Percentiles rank a stretch among this genome's conserved stretches.
These are phyloP conservation scores for Coelastrella sp. DNA, from an alignment of 139 green algal genomes.

Conservation along the genomic window DNA sequence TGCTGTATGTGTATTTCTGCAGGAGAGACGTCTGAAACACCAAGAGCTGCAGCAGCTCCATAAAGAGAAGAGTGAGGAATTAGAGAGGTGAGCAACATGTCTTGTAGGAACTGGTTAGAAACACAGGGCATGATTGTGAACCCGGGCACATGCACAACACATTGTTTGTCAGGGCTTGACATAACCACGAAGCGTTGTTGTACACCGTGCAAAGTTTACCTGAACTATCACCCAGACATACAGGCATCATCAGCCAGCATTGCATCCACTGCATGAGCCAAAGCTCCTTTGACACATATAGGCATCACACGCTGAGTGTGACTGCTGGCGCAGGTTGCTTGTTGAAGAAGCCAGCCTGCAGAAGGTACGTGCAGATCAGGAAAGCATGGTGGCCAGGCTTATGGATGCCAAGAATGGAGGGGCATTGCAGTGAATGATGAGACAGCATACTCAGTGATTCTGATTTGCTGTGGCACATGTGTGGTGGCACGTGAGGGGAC, in stretches of 20 bases:
- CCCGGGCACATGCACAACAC: too few species aligned
- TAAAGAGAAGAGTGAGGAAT: constrained; percentile 72
- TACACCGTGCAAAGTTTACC: too few species aligned
- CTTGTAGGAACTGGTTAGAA: too few species aligned
- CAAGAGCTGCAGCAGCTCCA: constrained; percentile 66
- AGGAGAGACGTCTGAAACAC: constrained; percentile 63
- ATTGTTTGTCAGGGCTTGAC: too few species aligned
- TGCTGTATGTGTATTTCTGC: neutral
- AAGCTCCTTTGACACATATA: neutral
- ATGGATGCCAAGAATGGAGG: constrained; percentile 65
- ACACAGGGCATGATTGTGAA: too few species aligned
- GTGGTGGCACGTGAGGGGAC: too few species aligned
- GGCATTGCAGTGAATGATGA: constrained; percentile 51
- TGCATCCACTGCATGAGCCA: neutral
- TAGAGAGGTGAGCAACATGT: constrained; percentile 71
- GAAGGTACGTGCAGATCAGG: constrained; percentile 72
- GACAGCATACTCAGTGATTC: too few species aligned
- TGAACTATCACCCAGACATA: too few species aligned
- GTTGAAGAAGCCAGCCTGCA: constrained; percentile 73
- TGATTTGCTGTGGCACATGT: too few species aligned
- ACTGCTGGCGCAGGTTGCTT: constrained; percentile 56
- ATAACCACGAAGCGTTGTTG: too few species aligned
- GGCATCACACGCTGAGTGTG: neutral
- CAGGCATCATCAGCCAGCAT: too few species aligned
- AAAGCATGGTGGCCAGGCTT: constrained; percentile 73